Conservation (phyloP, 2,329 filamentous ascomycete genomes). For the Colletotrichum noveboracense region DNA sequence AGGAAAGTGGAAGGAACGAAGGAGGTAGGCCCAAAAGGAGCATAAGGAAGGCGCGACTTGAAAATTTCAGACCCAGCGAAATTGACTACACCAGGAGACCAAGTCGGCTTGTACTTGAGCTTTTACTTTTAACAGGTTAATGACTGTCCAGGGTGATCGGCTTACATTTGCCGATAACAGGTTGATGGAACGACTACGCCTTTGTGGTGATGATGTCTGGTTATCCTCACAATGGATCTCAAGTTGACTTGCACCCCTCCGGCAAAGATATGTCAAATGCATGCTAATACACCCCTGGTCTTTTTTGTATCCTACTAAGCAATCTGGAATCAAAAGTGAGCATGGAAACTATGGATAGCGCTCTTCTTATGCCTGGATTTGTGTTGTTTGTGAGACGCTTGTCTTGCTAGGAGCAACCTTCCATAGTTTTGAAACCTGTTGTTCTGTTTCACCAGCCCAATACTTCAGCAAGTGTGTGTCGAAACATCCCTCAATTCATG, state of each 20-base stretch:
- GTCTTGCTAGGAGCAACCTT: accelerated
- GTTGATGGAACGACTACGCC: background rate
- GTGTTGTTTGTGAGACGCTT: background rate
- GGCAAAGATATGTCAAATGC: background rate
- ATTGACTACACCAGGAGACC: background rate
- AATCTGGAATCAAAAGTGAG: background rate
- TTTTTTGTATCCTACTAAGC: background rate
- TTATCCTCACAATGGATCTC: background rate
- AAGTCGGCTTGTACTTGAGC: background rate
- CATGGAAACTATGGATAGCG: background rate
- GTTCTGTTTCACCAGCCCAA: background rate
- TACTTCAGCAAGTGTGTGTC: background rate
- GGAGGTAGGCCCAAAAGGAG: background rate
- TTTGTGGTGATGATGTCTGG: background rate
- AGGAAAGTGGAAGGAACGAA: background rate
- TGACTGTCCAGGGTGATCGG: background rate
- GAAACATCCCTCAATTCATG: background rate
- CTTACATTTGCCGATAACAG: background rate
- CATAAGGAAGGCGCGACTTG: background rate
- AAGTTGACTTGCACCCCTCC: background rate
- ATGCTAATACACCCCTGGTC: background rate
- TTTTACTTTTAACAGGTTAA: background rate
- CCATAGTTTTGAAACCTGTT: background rate
- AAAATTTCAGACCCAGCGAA: background rate
- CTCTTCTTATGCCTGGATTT: background rate